These are phyloP conservation scores for Marvania coccoides DNA, from an alignment of 139 green algal species.

Conservation along the genomic window DNA sequence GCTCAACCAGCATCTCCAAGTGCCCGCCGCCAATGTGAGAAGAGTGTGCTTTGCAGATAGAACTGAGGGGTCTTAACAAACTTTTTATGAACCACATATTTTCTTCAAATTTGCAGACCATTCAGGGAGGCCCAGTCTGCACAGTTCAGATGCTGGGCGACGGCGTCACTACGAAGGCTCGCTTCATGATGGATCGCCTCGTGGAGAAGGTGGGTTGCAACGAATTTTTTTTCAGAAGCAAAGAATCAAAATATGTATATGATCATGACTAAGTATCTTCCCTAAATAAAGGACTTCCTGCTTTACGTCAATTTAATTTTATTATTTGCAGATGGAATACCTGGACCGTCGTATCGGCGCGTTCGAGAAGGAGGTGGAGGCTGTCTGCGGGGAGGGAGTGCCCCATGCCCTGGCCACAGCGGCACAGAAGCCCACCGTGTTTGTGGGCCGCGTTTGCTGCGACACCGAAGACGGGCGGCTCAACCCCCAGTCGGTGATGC, in stretches of 20 bases:
- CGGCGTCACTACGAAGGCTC: neutral
- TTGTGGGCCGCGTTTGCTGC: conserved; percentile 64
- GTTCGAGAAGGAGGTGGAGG: conserved; percentile 20
- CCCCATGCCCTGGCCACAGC: conserved; percentile 24
- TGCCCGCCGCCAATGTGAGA: neutral
- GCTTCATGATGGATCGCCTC: conserved; percentile 42
- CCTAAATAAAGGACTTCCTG: no score
- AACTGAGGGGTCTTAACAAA: no score
- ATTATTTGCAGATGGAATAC: conserved; percentile 32
- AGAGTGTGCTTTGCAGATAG: no score
- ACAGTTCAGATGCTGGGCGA: conserved; percentile 9
- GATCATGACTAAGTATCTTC: no score
- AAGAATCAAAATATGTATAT: no score
- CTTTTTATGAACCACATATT: no score
- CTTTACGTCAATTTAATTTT: no score
- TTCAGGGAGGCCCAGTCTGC: neutral
- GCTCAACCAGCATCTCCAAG: conserved; percentile 13
- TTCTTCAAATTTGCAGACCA: no score
- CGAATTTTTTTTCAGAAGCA: no score
- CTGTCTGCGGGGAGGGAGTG: neutral
- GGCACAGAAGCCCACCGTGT: conserved; percentile 42
- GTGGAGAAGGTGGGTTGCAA: conserved; percentile 47
- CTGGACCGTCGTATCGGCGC: conserved; percentile 38
- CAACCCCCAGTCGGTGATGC: conserved; percentile 54
- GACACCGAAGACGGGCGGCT: conserved; percentile 49